Conservation (phyloP, 2,329 filamentous ascomycete genomes). For the Paracoccidioides brasiliensis region DNA sequence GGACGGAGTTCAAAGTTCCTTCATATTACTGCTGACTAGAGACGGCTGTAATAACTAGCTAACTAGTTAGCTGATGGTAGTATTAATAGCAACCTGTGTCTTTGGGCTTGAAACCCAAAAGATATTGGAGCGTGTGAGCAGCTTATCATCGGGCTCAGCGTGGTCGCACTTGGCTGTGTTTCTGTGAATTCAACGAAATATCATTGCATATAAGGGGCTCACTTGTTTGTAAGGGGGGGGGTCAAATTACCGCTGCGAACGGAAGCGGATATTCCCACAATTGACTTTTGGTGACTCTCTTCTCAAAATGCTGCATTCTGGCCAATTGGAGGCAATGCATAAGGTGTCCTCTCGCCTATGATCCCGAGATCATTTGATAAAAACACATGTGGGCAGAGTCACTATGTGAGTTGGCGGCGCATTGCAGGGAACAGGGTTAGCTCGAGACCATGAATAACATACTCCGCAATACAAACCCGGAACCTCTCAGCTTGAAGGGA, state of each 20-base stretch:
- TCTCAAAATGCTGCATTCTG: not conserved
- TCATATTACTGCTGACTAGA: not conserved
- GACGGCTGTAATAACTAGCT: not conserved
- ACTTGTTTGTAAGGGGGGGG: not conserved
- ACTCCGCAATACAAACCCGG: not conserved
- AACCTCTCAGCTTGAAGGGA: not conserved
- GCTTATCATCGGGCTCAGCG: not conserved
- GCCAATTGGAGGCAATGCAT: not conserved
- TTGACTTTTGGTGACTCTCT: not conserved
- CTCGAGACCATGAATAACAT: not conserved
- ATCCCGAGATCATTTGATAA: not conserved
- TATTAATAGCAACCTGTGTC: not conserved
- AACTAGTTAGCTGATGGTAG: not conserved
- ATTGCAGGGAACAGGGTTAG: not conserved
- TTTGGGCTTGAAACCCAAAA: not conserved
- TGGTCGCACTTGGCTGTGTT: not conserved
- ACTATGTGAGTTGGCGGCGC: not conserved
- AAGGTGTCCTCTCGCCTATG: not conserved
- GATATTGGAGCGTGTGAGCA: not conserved
- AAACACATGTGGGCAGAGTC: not conserved
- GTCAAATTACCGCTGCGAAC: constrained; percentile 1
- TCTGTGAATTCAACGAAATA: not conserved
- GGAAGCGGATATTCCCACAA: not conserved
- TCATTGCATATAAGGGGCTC: not conserved
- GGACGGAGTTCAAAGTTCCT: not conserved